phyloP scores from a whole-genome alignment of 139 green algal species.

The Trebouxia sp. region DNA sequence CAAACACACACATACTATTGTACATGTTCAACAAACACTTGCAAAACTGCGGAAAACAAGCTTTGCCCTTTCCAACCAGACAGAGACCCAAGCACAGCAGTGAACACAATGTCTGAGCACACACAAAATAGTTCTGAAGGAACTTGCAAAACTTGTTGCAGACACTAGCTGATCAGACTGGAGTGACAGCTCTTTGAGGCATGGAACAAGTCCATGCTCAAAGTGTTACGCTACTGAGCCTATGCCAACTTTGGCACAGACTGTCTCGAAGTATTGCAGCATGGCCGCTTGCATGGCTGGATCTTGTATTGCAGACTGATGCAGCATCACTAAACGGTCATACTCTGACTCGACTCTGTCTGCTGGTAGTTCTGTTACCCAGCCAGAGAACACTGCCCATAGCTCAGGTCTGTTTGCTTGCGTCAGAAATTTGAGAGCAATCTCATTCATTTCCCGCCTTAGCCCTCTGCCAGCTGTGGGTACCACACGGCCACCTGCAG shows the following conservation, averaged over 20 bases:
- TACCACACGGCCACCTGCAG: conserved; percentile 4
- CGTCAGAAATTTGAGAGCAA: conserved; percentile 7
- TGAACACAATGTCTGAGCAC: no score
- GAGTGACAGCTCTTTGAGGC: background rate
- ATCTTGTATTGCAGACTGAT: conserved; percentile 24
- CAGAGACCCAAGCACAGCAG: no score
- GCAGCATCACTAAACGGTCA: conserved; percentile 15
- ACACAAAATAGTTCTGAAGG: no score
- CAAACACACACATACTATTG: no score
- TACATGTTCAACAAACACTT: no score
- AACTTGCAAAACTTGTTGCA: no score
- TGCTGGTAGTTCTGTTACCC: conserved; percentile 11
- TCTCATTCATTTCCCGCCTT: conserved; percentile 12
- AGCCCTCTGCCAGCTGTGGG: conserved; percentile 6
- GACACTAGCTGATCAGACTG: no score
- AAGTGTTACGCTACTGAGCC: background rate
- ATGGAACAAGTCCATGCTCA: background rate
- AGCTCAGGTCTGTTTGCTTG: conserved; percentile 18
- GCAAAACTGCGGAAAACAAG: no score
- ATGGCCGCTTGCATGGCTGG: conserved; percentile 4
- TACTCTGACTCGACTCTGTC: conserved; percentile 16
- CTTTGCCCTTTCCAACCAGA: no score
- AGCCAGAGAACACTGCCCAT: conserved; percentile 18
- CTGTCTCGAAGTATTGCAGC: conserved; percentile 18
- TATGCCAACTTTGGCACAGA: conserved; percentile 16